These are phyloP conservation scores for Aspergillus biplanus DNA, from an alignment of 495 filamentous ascomycete species.

Conservation along the genomic window DNA sequence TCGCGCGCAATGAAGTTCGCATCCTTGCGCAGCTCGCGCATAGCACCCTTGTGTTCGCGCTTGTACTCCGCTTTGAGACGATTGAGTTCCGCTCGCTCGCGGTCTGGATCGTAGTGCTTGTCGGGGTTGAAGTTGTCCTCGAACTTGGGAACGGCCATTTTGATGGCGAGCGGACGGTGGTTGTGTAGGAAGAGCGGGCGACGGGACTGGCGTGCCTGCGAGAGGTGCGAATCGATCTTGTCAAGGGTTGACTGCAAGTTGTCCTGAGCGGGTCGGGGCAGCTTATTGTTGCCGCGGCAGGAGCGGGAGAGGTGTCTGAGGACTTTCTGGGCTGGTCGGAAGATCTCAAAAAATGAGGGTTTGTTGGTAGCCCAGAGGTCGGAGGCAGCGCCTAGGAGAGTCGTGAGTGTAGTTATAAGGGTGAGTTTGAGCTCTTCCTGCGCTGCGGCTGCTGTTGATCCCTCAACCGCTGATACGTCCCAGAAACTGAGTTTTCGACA, in stretches of 20 bases:
- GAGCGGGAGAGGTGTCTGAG: slow-evolving; percentile 58
- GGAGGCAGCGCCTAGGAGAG: slow-evolving; percentile 61
- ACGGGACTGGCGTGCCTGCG: slow-evolving; percentile 61
- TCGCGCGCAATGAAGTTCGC: slow-evolving; percentile 88
- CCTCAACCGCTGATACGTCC: slow-evolving; percentile 50
- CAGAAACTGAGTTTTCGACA: slow-evolving; percentile 47
- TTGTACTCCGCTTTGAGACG: slow-evolving; percentile 89
- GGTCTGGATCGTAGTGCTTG: slow-evolving; percentile 94
- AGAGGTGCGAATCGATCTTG: slow-evolving; percentile 52
- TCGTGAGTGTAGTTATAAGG: slow-evolving; percentile 58
- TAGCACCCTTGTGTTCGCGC: slow-evolving; percentile 90
- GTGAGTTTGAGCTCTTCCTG: slow-evolving; percentile 58
- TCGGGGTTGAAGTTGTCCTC: slow-evolving; percentile 92
- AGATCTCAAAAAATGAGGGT: slow-evolving; percentile 74
- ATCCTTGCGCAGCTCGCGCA: slow-evolving; percentile 94
- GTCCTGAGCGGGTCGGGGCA: slow-evolving; percentile 45
- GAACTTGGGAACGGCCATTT: slow-evolving; percentile 89
- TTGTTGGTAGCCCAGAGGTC: slow-evolving; percentile 68
- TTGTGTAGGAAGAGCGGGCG: slow-evolving; percentile 85
- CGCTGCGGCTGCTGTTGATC: slow-evolving; percentile 24
- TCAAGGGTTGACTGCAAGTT: slow-evolving; percentile 41
- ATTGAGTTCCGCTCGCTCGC: slow-evolving; percentile 77
- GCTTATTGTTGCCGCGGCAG: slow-evolving; percentile 45
- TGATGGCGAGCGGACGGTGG: slow-evolving; percentile 87
- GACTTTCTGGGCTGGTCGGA: slow-evolving; percentile 60